These are phyloP conservation scores for Pichia deserticola DNA, from an alignment of 805 yeast genomes.

Conservation along the genomic window DNA sequence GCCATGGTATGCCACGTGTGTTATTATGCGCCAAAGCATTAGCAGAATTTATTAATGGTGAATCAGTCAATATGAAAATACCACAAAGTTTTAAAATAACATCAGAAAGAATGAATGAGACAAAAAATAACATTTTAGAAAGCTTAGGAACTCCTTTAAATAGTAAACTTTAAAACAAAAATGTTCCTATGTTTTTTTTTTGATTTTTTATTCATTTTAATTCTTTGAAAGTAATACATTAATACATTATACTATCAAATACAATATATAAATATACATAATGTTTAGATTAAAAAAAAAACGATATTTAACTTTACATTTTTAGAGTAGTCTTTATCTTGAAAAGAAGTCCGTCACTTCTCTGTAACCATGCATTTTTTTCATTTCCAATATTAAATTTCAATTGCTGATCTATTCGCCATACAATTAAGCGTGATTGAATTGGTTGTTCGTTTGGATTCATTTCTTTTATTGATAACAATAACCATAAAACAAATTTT, in stretches of 20 bases:
- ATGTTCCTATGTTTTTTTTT: too few species aligned
- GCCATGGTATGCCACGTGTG: slow-evolving; percentile 47
- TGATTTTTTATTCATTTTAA: too few species aligned
- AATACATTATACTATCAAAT: too few species aligned
- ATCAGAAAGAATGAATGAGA: too few species aligned
- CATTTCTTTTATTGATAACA: slow-evolving; percentile 73
- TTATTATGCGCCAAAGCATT: slow-evolving; percentile 34
- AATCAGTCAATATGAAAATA: too few species aligned
- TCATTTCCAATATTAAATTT: background rate
- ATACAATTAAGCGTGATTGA: slow-evolving; percentile 20
- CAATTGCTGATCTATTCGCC: slow-evolving; percentile 17
- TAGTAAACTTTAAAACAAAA: too few species aligned
- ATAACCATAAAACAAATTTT: slow-evolving; percentile 70
- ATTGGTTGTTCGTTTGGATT: slow-evolving; percentile 25
- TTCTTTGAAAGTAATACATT: too few species aligned
- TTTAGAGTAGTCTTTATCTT: slow-evolving; percentile 12
- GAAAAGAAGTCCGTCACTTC: slow-evolving; percentile 20
- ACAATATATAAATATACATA: too few species aligned
- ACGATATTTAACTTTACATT: background rate
- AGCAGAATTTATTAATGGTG: slow-evolving; percentile 15
- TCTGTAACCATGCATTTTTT: slow-evolving; percentile 19
- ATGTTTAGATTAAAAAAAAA: too few species aligned
- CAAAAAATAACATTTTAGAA: too few species aligned
- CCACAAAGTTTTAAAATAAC: too few species aligned
- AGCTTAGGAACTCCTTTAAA: too few species aligned